These are phyloP conservation scores for Trichoderma brevicompactum DNA, from an alignment of 2,329 filamentous ascomycete genomes.

Conservation along the genomic window DNA sequence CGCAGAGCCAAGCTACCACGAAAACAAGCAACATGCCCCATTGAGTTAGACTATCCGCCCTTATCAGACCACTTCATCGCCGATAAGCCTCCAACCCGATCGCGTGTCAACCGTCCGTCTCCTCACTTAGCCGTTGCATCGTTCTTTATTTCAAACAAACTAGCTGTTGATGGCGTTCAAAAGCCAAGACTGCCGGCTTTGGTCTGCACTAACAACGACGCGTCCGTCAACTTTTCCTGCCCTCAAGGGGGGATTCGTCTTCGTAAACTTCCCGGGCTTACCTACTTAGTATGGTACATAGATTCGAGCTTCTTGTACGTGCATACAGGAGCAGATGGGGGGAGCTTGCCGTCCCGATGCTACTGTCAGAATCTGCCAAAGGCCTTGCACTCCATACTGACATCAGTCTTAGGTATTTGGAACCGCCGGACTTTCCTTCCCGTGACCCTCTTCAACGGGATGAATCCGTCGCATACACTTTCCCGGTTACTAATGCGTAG, in stretches of 20 bases:
- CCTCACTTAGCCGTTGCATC: neutral
- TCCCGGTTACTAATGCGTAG: neutral
- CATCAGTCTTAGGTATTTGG: neutral
- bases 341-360: no score
- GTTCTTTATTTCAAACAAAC: neutral
- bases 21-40: neutral
- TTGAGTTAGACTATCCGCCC: neutral
- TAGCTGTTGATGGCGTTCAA: neutral
- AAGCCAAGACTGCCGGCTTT: neutral
- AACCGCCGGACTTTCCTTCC: neutral
- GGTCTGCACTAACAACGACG: no score
- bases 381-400: neutral
- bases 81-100: conserved; percentile 5
- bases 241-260: no score
- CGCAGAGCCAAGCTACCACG: no score
- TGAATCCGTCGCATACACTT: neutral
- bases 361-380: neutral
- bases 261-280: no score
- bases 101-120: neutral
- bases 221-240: no score
- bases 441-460: neutral
- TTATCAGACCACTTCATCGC: conserved; percentile 13
- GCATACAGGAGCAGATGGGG: no score
- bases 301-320: neutral
- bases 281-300: no score